These are phyloP conservation scores for Hordeum marinum DNA, from an alignment of 176 grass and related monocot species.

Conservation along the genomic window DNA sequence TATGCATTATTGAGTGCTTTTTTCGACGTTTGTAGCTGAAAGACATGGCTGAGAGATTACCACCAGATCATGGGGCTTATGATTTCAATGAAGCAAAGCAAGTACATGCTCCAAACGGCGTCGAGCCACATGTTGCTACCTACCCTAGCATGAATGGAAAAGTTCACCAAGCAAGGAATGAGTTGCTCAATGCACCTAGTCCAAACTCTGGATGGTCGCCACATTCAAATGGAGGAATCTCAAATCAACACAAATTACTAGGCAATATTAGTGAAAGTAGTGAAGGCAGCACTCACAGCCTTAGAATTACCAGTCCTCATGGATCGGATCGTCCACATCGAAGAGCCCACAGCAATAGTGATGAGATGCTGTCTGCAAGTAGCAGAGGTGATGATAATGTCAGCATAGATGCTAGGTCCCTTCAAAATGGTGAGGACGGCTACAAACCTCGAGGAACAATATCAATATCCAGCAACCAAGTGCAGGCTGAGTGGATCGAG, in stretches of 20 bases:
- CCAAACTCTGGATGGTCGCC: constrained; percentile 25
- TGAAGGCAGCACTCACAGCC: constrained; percentile 50
- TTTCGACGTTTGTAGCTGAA: constrained; percentile 49
- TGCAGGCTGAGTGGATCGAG: constrained; percentile 78
- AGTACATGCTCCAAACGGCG: constrained; percentile 42
- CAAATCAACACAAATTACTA: constrained; percentile 41
- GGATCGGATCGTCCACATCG: constrained; percentile 30
- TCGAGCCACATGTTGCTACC: constrained; percentile 21
- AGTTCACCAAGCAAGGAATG: constrained; percentile 38
- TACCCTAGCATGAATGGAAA: constrained; percentile 54
- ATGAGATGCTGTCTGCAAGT: constrained; percentile 42
- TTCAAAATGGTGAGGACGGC: constrained; percentile 51
- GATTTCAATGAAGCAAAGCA: constrained; percentile 51
- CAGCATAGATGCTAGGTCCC: constrained; percentile 49
- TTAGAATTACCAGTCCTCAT: constrained; percentile 32
- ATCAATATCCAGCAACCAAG: constrained; percentile 48
- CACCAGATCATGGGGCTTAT: constrained; percentile 42
- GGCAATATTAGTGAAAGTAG: constrained; percentile 41
- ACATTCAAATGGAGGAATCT: constrained; percentile 44
- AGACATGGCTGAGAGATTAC: constrained; percentile 81
- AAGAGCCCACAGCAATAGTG: constrained; percentile 38
- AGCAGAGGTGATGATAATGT: constrained; percentile 51
- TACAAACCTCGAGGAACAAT: constrained; percentile 55
- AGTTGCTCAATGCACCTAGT: constrained; percentile 23
- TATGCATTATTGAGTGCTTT: not conserved